Conservation (phyloP, 2,329 filamentous ascomycete genomes). For the Juglanconis sp. region DNA sequence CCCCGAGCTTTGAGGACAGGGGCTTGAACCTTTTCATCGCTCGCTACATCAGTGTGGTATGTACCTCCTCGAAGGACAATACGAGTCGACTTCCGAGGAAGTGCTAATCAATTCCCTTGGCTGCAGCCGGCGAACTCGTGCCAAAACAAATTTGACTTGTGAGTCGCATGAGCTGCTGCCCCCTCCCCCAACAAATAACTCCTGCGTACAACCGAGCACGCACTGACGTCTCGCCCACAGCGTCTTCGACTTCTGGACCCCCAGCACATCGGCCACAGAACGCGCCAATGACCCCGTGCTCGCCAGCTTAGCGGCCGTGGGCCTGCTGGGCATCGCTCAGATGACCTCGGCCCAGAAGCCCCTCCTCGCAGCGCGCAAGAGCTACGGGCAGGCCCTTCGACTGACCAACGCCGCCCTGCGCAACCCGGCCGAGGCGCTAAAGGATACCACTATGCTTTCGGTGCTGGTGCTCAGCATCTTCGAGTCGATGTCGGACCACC, state of each 20-base stretch:
- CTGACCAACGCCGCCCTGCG: constrained; percentile 48
- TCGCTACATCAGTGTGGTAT: constrained; percentile 12
- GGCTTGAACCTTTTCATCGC: constrained; percentile 13
- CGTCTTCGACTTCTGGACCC: constrained; percentile 51
- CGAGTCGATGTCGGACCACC: constrained; percentile 49
- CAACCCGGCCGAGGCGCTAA: constrained; percentile 39
- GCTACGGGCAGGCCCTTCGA: constrained; percentile 49
- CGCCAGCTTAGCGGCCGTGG: constrained; percentile 53
- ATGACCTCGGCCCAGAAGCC: constrained; percentile 39
- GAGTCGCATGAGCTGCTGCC: neutral
- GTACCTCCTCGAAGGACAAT: neutral
- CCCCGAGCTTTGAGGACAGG: constrained; percentile 13
- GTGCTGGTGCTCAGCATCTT: constrained; percentile 54
- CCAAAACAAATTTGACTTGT: constrained; percentile 49
- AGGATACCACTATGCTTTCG: constrained; percentile 50
- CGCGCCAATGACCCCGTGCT: constrained; percentile 43
- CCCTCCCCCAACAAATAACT: neutral
- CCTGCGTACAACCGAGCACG: neutral
- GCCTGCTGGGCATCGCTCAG: constrained; percentile 49
- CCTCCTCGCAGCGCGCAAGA: constrained; percentile 45
- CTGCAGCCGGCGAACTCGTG: constrained; percentile 33
- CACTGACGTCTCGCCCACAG: neutral
- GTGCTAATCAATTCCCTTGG: neutral
- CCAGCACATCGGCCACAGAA: constrained; percentile 31
- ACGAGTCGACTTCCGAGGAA: neutral